Percentiles rank a stretch among this genome's conserved stretches.
Evolutionary conservation across 2,329 filamentous ascomycete species (phyloP).

Genomic region (Ophiostoma himal-ulmi): DNA sequence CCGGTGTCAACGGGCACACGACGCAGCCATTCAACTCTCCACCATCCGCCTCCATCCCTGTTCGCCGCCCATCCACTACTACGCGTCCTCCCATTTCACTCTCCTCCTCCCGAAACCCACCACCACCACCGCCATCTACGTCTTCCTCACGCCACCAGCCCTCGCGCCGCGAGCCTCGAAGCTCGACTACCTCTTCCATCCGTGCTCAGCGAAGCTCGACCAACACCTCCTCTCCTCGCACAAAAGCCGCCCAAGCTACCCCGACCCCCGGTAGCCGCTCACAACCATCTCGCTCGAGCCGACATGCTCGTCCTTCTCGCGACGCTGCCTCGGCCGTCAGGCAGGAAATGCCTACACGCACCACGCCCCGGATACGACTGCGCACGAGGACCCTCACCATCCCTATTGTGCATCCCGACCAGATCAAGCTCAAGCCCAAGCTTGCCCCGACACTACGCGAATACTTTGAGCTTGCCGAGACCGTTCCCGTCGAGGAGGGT

Average conservation of each 20-base stretch:
- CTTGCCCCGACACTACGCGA: constrained; percentile 52
- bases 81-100: constrained; percentile 28
- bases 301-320: constrained; percentile 1
- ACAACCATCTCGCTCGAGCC: constrained; percentile 31
- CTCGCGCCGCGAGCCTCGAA: constrained; percentile 17
- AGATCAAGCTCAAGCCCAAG: constrained; percentile 49
- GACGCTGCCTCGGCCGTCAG: not conserved
- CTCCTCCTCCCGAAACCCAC: not conserved
- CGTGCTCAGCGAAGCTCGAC: constrained; percentile 23
- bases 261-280: constrained; percentile 41
- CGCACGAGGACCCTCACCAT: constrained; percentile 44
- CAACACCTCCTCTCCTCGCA: constrained; percentile 37
- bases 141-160: constrained; percentile 27
- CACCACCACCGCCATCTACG: not conserved
- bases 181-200: constrained; percentile 11
- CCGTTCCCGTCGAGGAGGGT: constrained; percentile 52
- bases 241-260: constrained; percentile 13
- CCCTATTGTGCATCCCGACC: constrained; percentile 55
- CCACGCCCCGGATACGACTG: constrained; percentile 45
- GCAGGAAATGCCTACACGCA: constrained; percentile 28
- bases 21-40: not conserved
- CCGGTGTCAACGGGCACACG: not conserved
- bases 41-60: constrained; percentile 21
- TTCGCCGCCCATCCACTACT: constrained; percentile 28
- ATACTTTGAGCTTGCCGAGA: constrained; percentile 47